These are phyloP conservation scores for Fraxinus greggii DNA, from an alignment of 305 asterid genomes.

Conservation along the genomic window DNA sequence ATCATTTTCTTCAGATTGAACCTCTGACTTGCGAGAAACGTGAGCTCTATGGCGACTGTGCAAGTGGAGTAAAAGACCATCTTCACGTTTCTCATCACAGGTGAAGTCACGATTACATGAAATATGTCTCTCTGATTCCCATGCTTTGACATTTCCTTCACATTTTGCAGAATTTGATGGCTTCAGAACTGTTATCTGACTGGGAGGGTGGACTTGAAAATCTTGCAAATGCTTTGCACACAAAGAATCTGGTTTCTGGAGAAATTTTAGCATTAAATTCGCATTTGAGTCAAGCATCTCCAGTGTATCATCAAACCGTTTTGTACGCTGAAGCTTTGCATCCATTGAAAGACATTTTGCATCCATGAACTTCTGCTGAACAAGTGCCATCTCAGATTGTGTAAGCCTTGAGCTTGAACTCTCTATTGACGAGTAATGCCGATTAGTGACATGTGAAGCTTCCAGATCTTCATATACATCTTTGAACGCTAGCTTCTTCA, in stretches of 20 bases:
- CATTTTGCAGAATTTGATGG: constrained; percentile 47
- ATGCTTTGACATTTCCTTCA: constrained; percentile 47
- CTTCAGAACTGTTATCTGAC: constrained; percentile 50
- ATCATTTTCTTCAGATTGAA: constrained; percentile 38
- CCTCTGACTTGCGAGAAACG: constrained; percentile 35
- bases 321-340: constrained; percentile 48
- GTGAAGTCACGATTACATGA: constrained; percentile 31
- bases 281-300: constrained; percentile 55
- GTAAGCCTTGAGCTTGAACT: constrained; percentile 49
- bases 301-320: constrained; percentile 49
- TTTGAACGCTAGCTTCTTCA: constrained; percentile 61
- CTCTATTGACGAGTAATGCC: constrained; percentile 66
- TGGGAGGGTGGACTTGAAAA: constrained; percentile 41
- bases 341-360: constrained; percentile 50
- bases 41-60: constrained; percentile 41
- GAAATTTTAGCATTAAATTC: constrained; percentile 51
- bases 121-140: constrained; percentile 45
- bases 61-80: constrained; percentile 66
- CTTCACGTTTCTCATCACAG: constrained; percentile 59
- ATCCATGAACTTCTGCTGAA: constrained; percentile 54
- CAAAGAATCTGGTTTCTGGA: constrained; percentile 50
- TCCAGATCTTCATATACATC: constrained; percentile 89
- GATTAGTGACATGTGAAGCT: constrained; percentile 65
- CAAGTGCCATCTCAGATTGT: constrained; percentile 51
- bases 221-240: constrained; percentile 51